Conservation (phyloP, 2,329 filamentous ascomycete genomes). For the Lojkania enalia region DNA sequence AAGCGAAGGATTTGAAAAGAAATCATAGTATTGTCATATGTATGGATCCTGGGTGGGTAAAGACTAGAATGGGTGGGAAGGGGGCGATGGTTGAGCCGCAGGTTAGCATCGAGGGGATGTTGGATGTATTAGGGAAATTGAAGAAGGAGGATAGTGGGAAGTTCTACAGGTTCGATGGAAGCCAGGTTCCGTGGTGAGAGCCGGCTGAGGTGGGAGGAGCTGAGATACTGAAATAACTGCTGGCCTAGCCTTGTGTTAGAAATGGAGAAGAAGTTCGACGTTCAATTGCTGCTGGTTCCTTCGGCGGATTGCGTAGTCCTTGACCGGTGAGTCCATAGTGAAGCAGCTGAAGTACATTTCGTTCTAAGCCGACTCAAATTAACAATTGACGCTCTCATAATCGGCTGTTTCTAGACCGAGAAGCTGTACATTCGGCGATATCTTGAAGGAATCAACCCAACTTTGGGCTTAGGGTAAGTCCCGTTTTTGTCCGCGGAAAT, state of each 20-base stretch:
- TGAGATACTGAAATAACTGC: conserved; percentile 9
- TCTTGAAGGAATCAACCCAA: no score
- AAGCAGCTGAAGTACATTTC: no score
- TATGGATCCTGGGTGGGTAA: conserved; percentile 53
- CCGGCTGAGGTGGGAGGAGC: background rate
- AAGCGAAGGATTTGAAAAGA: conserved; percentile 44
- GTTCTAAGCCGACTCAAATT: no score
- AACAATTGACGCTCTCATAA: no score
- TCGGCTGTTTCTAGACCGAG: no score
- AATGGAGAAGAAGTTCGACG: background rate
- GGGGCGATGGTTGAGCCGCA: conserved; percentile 45
- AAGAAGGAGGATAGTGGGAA: conserved; percentile 42
- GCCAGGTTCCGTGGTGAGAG: conserved; percentile 40
- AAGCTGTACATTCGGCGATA: no score
- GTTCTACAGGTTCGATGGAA: conserved; percentile 43
- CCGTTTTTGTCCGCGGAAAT: no score
- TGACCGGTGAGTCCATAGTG: no score
- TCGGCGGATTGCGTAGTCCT: no score
- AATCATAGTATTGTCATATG: conserved; percentile 41
- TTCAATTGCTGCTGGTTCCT: background rate
- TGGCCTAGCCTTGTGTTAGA: conserved; percentile 1
- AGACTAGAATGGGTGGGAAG: conserved; percentile 50
- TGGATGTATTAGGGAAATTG: conserved; percentile 40
- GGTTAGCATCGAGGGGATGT: conserved; percentile 45
- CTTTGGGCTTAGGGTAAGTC: no score